Evolutionary conservation across 768 basidiomycete genomes (phyloP), one percentile per base, ranked within the genome.

Genomic region (Pulveroboletus sp.): DNA sequence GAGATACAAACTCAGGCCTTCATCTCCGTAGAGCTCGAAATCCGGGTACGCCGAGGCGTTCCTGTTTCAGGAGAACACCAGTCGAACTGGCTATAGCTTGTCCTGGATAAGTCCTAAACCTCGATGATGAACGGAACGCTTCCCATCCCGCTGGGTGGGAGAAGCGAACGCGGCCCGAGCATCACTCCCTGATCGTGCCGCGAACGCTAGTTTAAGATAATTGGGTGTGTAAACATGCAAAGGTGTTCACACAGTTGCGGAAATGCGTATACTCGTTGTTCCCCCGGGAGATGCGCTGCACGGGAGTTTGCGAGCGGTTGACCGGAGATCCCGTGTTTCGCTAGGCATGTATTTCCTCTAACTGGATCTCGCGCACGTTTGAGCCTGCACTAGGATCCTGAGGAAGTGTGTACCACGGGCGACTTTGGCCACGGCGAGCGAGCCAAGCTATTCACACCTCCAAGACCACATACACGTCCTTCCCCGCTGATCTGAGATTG

Each of bases 11-110:
- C 44, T 50, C 19, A 23, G 52, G 47, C 16, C 40, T 63, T 63
- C 63, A 63, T 63, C 51, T 63, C 62, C 62, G 62, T 38, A 55
- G 23, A 39, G 45, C 43, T 51, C 62, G 63, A 54, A 45, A 43
- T 52, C 63, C 62, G 63, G 29, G 32, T 43, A 39, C 38, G 49
- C 62, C 63, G 62, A 63, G 62, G 62, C 39, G 57, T 63, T 63
- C 62, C 63, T 63, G 55, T 49, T 19, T 21, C 50, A 51, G 53
- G 58, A 50, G 1, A 11, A 41, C 19, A 38, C 41, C 35, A 24
- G 54, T 49, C 51, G 60, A 65, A 63, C 54, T 49, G 60, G 63
- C 52, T 57, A 65, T 52, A 40, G 41, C 16, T 9, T 65, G 41
- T 54, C 62, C 52, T 14, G 35, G 46, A 62, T 33, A 36, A 49